Base-by-base conservation (phyloP, 2,329 filamentous ascomycete species). In the Aspergillus costaricaensis region DNA sequence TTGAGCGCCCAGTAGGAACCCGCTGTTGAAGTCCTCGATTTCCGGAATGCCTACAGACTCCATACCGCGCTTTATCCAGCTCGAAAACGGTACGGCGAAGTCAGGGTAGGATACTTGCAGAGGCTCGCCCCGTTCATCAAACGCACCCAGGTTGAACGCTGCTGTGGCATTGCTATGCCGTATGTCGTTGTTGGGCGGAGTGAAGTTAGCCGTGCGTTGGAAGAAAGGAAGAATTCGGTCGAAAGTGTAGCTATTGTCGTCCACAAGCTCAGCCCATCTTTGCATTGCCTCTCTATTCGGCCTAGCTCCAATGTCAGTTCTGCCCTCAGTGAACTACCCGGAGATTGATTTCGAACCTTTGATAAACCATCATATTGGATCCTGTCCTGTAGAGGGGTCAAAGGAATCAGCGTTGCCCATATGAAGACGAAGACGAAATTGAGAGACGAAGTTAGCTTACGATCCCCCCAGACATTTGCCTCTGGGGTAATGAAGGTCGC, bases 71-170 rank as follows among this genome's bases (percentile, higher is more conserved):
- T 63, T 69, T 30, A 70, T 71, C 74, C 74, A 82, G 25, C 69
- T 76, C 12, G 73, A 70, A 47, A 78, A 78, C 0, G 77, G 64
- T 44, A 76, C 71, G 8, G 72, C 74, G 52, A 72, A 80, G 47
- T 77, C 76, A 2, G 76, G 68, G 61, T 76, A 82, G 0, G 79
- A 74, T 1, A 82, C 76, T 23, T 80, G 72, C 1, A 82, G 61
- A 0, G 80, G 79, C 0, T 74, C 74, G 4, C 71, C 72, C 2
- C 44, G 58, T 1, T 56, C 25, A 17, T 70, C 68, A 41, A 78
- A 79, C 2, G 69, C 68, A 4, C 68, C 68, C 8, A 67, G 54
- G 39, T 68, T 65, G 49, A 69, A 74, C 2, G 53, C 60, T 8
- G 67, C 67, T 8, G 70, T 67, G 10, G 68, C 64, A 52, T 70